Base-by-base conservation (phyloP, 371 early-diverging fungal genomes). In the Cokeromyces recurvatus region DNA sequence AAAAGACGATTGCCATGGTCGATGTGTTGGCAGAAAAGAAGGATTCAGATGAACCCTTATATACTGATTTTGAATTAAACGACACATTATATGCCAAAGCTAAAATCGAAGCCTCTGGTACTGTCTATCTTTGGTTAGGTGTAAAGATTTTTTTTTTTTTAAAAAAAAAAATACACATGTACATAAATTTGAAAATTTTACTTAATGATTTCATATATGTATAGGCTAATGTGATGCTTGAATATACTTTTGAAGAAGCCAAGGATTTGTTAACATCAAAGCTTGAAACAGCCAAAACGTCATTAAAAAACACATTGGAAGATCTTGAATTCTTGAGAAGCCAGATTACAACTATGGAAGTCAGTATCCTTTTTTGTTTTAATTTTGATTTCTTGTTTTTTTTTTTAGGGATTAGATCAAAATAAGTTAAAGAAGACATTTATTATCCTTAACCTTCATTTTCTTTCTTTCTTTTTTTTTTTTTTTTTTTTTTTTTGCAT, bases 341-440 rank as follows among this genome's bases (percentile, higher is more conserved):
- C 51, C 97, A 97, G 69, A 92, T 96, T 60, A 97, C 98, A 3
- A 95, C 95, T 21, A 94, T 96, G 92, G 98, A 97, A 74, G 98
- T 97, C 74, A 97, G 81, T 81, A n/a, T n/a, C n/a, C n/a, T n/a
- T n/a, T n/a, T n/a, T n/a, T n/a, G n/a, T n/a, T n/a, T n/a, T n/a
- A n/a, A n/a, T n/a, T n/a, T n/a, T n/a, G n/a, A n/a, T n/a, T n/a
- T n/a, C n/a, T n/a, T n/a, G n/a, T n/a, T n/a, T n/a, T n/a, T n/a
- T n/a, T n/a, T n/a, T n/a, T n/a, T n/a, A n/a, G n/a, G n/a, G n/a
- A n/a, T n/a, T n/a, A n/a, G n/a, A n/a, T n/a, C n/a, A n/a, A n/a
- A n/a, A n/a, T n/a, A 27, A 27, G 29, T 27, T 27, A 11, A 27
- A 27, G 11, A 27, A 27, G 5, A 27, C 5, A 5, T 11, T 7